Evolutionary conservation across 768 basidiomycete genomes (phyloP).

Genomic region (Pulveroboletus sp.): DNA sequence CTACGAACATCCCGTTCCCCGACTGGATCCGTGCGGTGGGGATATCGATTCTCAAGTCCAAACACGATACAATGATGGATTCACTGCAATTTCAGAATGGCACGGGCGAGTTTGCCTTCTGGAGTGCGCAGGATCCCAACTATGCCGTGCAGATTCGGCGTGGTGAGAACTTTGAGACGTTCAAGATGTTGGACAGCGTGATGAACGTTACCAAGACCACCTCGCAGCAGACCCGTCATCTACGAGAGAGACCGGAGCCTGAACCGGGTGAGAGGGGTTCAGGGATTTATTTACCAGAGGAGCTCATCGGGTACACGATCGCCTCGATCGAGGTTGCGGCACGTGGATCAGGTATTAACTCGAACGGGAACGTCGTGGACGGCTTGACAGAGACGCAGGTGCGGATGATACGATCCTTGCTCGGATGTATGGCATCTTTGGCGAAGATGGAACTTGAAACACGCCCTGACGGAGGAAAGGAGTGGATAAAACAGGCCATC

Average conservation of each 20-base stretch:
- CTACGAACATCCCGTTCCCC: constrained; percentile 59
- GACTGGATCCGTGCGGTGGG: constrained; percentile 91
- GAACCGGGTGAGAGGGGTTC: constrained; percentile 71
- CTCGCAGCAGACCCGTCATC: constrained; percentile 79
- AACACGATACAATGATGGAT: constrained; percentile 68
- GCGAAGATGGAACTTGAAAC: constrained; percentile 65
- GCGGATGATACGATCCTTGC: constrained; percentile 71
- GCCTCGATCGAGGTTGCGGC: constrained; percentile 74
- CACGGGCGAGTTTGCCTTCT: constrained; percentile 86
- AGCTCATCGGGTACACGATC: constrained; percentile 86
- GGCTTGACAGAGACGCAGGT: constrained; percentile 62
- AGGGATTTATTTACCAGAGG: constrained; percentile 88
- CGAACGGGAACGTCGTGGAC: constrained; percentile 58
- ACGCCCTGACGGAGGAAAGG: constrained; percentile 67
- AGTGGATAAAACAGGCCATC: constrained; percentile 76
- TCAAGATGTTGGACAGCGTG: constrained; percentile 85
- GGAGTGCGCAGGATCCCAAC: constrained; percentile 76
- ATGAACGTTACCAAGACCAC: constrained; percentile 72
- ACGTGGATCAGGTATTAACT: constrained; percentile 51
- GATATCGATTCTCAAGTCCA: constrained; percentile 82
- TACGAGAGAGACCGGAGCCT: constrained; percentile 72
- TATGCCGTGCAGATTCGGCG: constrained; percentile 54
- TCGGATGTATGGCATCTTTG: constrained; percentile 64
- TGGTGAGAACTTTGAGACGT: constrained; percentile 51
- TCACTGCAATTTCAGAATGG: constrained; percentile 72